Conservation (phyloP, 169 alveolate species). For the Eimeria necatrix region DNA sequence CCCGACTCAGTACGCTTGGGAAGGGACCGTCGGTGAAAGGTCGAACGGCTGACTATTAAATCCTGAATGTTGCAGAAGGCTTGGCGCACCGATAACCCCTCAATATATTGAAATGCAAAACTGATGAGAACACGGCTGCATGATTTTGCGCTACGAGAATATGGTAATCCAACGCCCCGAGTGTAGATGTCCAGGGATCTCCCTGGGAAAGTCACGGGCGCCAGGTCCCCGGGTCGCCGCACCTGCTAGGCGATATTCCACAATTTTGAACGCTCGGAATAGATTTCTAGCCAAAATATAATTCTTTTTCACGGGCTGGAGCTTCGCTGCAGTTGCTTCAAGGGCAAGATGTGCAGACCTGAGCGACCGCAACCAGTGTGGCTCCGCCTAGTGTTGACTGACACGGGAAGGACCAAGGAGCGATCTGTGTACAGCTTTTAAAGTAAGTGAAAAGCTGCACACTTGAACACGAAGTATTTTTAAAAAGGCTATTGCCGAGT, state of each 20-base stretch:
- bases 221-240: neutral
- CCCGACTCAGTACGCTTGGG: no score
- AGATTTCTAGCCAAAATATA: neutral
- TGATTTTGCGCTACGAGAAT: neutral
- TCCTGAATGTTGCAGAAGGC: no score
- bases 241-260: neutral
- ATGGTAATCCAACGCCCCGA: neutral
- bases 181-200: neutral
- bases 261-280: neutral
- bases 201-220: slow-evolving; percentile 10
- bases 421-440: neutral
- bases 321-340: neutral
- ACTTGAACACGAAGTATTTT: neutral
- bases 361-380: neutral
- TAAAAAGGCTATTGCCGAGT: neutral
- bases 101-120: no score
- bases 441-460: neutral
- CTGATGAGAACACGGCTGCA: no score
- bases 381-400: neutral
- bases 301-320: no score
- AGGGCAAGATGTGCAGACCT: neutral
- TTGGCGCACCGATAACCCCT: no score
- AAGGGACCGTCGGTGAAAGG: no score
- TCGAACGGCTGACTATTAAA: no score
- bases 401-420: neutral